Evolutionary conservation across 2,329 filamentous ascomycete species (phyloP).

Genomic region (Neofusicoccum cordaticola): DNA sequence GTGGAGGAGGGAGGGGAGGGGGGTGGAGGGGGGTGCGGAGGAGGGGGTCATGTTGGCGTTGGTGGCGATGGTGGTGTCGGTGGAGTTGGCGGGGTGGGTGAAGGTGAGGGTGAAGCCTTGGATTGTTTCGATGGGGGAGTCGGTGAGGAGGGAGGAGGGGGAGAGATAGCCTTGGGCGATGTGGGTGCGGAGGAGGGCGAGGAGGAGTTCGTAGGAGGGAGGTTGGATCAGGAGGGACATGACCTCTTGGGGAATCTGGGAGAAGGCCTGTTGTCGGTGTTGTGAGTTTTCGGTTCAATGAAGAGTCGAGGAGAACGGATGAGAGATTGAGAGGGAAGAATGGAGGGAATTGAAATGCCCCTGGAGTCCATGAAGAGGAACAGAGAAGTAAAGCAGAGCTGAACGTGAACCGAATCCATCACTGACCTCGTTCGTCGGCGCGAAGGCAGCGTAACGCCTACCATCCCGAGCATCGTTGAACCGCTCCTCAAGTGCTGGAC

Average conservation of each 20-base stretch:
- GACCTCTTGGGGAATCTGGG: neutral
- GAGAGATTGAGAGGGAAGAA: no score
- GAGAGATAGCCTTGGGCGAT: neutral
- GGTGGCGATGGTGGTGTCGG: neutral
- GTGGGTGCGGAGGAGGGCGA: conserved; percentile 2
- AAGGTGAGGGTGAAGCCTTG: neutral
- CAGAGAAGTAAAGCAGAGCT: neutral
- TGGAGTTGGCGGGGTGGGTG: neutral
- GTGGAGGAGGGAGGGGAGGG: neutral
- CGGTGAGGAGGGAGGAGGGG: neutral
- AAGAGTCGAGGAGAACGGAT: no score
- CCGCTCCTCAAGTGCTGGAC: neutral
- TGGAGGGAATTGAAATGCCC: no score
- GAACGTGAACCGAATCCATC: neutral
- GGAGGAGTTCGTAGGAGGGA: neutral
- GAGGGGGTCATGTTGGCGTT: neutral
- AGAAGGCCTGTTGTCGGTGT: neutral
- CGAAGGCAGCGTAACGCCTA: neutral
- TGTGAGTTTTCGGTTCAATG: neutral
- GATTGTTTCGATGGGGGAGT: neutral
- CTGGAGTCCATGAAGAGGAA: neutral
- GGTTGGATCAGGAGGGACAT: neutral
- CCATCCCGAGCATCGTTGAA: neutral
- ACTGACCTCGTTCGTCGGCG: conserved; percentile 2
- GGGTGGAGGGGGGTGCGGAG: neutral